These are phyloP conservation scores for Pleurozium schreberi DNA, from an alignment of 225 moss, liverwort and hornwort species.

Conservation along the genomic window DNA sequence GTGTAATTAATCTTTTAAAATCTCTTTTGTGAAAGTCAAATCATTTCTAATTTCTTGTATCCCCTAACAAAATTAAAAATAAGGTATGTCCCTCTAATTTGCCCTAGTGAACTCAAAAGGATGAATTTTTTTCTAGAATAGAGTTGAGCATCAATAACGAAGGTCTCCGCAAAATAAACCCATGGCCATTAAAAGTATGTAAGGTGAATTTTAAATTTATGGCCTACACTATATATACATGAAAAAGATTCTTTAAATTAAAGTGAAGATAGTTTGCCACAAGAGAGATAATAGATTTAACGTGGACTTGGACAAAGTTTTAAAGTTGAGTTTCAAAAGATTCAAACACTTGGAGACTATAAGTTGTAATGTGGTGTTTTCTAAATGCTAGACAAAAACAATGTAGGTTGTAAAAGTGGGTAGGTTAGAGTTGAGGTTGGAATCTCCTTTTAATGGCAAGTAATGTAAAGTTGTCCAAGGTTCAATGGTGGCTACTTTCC, in stretches of 20 bases:
- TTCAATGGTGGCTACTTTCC: no score
- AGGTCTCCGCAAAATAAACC: accelerated
- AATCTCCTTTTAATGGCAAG: accelerated
- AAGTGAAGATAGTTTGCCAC: background rate
- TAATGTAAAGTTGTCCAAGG: accelerated
- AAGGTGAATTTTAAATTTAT: background rate
- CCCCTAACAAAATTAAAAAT: accelerated
- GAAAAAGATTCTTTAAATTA: background rate
- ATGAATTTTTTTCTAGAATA: background rate
- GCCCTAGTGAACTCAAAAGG: background rate
- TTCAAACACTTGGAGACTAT: background rate
- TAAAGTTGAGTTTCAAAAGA: background rate
- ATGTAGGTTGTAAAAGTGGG: background rate
- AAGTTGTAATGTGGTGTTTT: background rate
- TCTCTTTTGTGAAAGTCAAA: background rate
- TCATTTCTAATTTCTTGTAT: background rate
- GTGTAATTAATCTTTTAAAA: background rate
- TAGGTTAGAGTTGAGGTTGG: background rate
- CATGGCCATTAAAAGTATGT: background rate
- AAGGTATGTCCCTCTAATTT: background rate
- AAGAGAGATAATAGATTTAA: no score
- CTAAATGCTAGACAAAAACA: background rate
- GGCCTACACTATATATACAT: background rate
- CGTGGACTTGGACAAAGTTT: background rate
- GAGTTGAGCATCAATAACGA: no score